Evolutionary conservation across 192 early-diverging fungal genomes (phyloP).

Genomic region (Dissophora ornata): DNA sequence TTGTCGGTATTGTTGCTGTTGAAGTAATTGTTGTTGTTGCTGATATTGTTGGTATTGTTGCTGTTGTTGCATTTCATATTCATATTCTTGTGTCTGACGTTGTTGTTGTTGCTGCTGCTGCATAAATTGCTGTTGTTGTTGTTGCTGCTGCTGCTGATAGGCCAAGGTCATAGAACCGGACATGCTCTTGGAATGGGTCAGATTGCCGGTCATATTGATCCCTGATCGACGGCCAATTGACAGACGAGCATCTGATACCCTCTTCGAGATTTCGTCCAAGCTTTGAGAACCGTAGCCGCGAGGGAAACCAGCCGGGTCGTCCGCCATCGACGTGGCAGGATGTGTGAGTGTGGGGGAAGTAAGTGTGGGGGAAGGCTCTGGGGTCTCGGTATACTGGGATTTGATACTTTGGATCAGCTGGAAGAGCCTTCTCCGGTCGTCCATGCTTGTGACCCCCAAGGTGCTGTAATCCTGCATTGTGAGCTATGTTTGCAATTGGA

Average conservation of each 20-base stretch:
- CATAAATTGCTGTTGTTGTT: conserved; percentile 19
- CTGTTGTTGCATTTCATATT: conserved; percentile 25
- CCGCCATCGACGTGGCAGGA: too few relatives aligned
- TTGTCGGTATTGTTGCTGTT: conserved; percentile 24
- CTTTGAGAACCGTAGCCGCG: conserved; percentile 37
- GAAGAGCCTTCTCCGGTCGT: conserved; percentile 68
- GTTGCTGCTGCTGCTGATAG: conserved; percentile 33
- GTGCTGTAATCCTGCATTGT: conserved; percentile 82
- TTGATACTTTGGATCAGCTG: conserved; percentile 58
- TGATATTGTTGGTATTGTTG: conserved; percentile 29
- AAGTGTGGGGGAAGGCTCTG: conserved; percentile 33
- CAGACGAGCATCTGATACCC: conserved; percentile 34
- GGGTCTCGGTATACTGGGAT: conserved; percentile 34
- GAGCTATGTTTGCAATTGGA: conserved; percentile 57
- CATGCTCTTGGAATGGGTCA: conserved; percentile 43
- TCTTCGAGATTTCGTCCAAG: conserved; percentile 26
- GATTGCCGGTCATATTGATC: conserved; percentile 7
- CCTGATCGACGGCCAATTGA: conserved; percentile 53
- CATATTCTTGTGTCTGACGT: conserved; percentile 16
- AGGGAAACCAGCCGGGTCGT: conserved; percentile 3
- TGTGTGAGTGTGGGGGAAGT: too few relatives aligned
- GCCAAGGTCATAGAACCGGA: conserved; percentile 28
- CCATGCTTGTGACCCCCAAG: conserved; percentile 67
- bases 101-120: conserved; percentile 32
- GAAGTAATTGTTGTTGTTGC: conserved; percentile 32